Base-by-base conservation (phyloP, 23 red algal genomes). In the Gracilaria gracilis region DNA sequence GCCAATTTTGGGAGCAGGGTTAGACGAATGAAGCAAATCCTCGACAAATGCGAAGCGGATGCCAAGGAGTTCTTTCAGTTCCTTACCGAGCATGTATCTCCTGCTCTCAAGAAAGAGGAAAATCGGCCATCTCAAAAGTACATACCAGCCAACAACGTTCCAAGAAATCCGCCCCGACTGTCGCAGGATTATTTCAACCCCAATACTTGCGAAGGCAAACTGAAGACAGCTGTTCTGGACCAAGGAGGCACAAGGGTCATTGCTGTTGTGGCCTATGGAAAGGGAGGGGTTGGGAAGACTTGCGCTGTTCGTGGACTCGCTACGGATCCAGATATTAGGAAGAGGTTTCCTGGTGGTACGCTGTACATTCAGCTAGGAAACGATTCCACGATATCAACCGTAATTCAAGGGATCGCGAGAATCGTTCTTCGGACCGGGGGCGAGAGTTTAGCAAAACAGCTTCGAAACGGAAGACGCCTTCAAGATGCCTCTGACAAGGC, bases 231-330 rank as follows among this genome's bases (percentile, higher is more conserved):
- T 19, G 12, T 83, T 20, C 80, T 83, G 51, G 38, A 57, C 38
- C 39, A 19, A 27, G 7, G 57, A 3, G 32, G 59, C 9, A 6
- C 29, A 23, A 15, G 31, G 14, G 21, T 48, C 20, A 34, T 83
- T 9, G 80, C 38, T 25, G 80, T 65, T 23, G 39, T 83, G 39
- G 80, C 59, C 50, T 44, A 2, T 15, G 80, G 80, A 24, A 46
- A 83, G 80, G 80, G 80, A n/a, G 80, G 80, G 2, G 80, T 83
- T 21, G 80, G 80, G 2, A 83, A 83, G 35, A 83, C 80, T 14
- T 83, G 54, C 34, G 80, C 80, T 2, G 1, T 83, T 5, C 80
- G 80, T 21, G 55, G 38, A 39, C 19, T 83, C 2, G 80, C 55
- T 62, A n/a, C 12, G 14, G 55, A 83, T 21, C 20, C 20, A 14